Conservation (phyloP, 768 basidiomycete genomes). For the Naganishia kalamii region DNA sequence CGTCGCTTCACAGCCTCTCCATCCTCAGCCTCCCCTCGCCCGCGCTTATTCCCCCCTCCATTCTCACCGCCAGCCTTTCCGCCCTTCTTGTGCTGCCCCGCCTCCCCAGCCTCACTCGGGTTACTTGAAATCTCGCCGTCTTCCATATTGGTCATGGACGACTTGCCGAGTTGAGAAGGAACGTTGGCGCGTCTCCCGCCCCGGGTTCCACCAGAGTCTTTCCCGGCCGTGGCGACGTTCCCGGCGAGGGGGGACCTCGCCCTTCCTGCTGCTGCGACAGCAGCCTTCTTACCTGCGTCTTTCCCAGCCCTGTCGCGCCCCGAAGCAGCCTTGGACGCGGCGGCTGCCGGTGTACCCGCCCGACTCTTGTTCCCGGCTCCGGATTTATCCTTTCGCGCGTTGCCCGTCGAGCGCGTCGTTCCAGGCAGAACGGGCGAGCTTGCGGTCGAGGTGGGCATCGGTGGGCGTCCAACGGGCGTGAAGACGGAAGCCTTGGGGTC, state of each 20-base stretch:
- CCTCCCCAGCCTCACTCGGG: background rate
- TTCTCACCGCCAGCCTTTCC: background rate
- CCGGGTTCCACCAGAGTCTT: background rate
- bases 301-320: background rate
- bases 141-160: slow-evolving; percentile 4
- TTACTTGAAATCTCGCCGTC: slow-evolving; percentile 13
- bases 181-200: background rate
- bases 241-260: background rate
- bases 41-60: slow-evolving; percentile 5
- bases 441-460: background rate
- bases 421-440: background rate
- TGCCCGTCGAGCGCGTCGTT: background rate
- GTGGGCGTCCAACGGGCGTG: background rate
- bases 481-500: slow-evolving; percentile 13
- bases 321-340: background rate
- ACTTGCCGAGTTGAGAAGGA: background rate
- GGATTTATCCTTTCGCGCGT: background rate
- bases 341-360: background rate
- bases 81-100: background rate
- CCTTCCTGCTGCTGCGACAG: background rate
- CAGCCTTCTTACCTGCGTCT: background rate
- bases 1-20: slow-evolving; percentile 6
- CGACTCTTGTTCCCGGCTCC: background rate
- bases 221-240: background rate
- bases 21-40: background rate